Percentiles rank a stretch among this genome's conserved stretches.
Evolutionary conservation across 495 filamentous ascomycete species (phyloP).

Genomic region (Mytilinidion resinicola): DNA sequence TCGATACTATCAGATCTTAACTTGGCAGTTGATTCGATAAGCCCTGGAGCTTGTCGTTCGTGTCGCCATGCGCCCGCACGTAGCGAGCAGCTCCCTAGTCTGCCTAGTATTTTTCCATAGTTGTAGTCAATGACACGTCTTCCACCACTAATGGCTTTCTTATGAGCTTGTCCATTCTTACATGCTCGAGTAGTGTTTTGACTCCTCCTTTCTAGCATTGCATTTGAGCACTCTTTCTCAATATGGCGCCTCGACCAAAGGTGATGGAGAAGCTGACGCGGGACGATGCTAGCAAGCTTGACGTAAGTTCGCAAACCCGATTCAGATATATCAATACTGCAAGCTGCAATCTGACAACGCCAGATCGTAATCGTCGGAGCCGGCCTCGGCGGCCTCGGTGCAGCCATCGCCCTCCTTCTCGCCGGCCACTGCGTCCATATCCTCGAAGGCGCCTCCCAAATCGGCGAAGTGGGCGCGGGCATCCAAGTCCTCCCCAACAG

Average conservation of each 20-base stretch:
- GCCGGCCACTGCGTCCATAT: constrained; percentile 56
- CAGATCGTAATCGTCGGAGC: constrained; percentile 57
- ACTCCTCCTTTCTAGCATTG: background rate
- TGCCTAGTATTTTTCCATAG: too few species aligned
- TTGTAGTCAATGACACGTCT: too few species aligned
- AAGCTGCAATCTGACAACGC: background rate
- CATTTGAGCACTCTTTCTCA: too few species aligned
- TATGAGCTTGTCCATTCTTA: too few species aligned
- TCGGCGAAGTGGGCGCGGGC: constrained; percentile 35
- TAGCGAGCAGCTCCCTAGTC: too few species aligned
- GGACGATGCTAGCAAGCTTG: background rate
- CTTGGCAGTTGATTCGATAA: too few species aligned
- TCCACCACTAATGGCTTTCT: too few species aligned
- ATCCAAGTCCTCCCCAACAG: constrained; percentile 37
- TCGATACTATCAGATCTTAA: too few species aligned
- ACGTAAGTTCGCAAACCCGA: background rate
- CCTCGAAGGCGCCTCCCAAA: constrained; percentile 50
- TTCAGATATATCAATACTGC: background rate
- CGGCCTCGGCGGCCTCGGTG: constrained; percentile 60
- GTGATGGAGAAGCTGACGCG: background rate
- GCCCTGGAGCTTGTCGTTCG: too few species aligned
- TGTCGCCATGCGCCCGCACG: too few species aligned
- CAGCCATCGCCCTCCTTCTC: constrained; percentile 54
- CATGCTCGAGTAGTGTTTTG: too few species aligned
- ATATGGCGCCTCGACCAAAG: background rate